A percentile compares a stretch with the other conserved stretches of the same genome.
Conservation (phyloP, 371 early-diverging fungal species). For the Mucor ambiguus region DNA sequence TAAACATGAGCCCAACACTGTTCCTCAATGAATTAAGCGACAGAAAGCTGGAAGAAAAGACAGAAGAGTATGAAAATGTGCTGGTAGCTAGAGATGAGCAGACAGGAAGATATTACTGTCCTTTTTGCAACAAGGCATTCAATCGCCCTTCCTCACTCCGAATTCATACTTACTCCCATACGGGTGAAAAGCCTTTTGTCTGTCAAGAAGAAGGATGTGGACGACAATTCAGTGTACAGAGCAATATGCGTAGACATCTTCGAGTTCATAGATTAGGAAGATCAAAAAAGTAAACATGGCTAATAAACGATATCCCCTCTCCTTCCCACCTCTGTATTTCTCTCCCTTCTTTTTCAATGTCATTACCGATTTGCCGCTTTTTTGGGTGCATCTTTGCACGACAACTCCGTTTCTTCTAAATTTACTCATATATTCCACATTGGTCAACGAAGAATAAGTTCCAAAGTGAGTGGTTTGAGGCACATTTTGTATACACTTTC, state of each 20-base stretch:
- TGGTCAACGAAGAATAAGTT: not conserved
- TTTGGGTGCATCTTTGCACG: not conserved
- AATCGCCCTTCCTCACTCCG: slow-evolving; percentile 50
- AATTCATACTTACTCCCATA: slow-evolving; percentile 75
- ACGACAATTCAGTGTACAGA: slow-evolving; percentile 71
- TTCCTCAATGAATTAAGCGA: slow-evolving; percentile 1
- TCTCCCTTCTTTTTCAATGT: not conserved
- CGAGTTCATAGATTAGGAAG: slow-evolving; percentile 47
- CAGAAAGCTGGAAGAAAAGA: slow-evolving; percentile 1
- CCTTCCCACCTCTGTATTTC: not conserved
- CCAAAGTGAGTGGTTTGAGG: not conserved
- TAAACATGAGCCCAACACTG: slow-evolving; percentile 8
- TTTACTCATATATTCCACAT: not conserved
- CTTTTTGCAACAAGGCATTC: slow-evolving; percentile 37
- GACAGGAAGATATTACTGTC: slow-evolving; percentile 33
- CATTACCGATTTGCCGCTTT: slow-evolving; percentile 17
- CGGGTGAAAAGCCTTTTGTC: slow-evolving; percentile 75
- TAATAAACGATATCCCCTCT: not conserved
- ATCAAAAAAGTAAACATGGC: slow-evolving; percentile 13
- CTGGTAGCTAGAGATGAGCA: slow-evolving; percentile 26
- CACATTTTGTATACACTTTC: not conserved
- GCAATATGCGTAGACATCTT: slow-evolving; percentile 76
- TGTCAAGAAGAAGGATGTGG: slow-evolving; percentile 68
- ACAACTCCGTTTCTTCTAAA: not conserved
- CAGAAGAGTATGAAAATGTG: slow-evolving; percentile 14